These are phyloP conservation scores for Plasmodium vivax DNA, from an alignment of 169 alveolate genomes.

Conservation along the genomic window DNA sequence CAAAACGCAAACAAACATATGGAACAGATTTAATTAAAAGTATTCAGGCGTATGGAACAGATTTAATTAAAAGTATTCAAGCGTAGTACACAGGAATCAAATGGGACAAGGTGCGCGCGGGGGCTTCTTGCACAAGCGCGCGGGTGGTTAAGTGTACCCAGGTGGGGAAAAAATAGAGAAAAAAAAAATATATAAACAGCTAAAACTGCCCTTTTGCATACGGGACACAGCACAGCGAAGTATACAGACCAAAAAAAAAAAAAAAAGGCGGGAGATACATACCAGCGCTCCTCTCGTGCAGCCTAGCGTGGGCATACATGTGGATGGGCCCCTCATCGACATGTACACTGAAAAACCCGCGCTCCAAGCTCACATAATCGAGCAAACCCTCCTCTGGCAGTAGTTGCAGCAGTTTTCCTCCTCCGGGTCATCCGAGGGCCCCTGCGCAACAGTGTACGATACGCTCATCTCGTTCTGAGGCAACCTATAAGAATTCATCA, in stretches of 20 bases:
- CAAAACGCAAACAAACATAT: slow-evolving; percentile 23
- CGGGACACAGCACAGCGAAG: not conserved
- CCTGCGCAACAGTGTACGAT: slow-evolving; percentile 54
- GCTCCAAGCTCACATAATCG: slow-evolving; percentile 19
- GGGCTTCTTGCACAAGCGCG: not conserved
- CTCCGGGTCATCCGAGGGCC: slow-evolving; percentile 29
- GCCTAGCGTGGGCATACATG: not conserved
- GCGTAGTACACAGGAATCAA: slow-evolving; percentile 17
- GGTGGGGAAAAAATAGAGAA: not conserved
- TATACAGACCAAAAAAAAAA: not conserved
- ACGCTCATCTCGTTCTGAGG: slow-evolving; percentile 36
- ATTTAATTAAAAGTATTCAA: not conserved
- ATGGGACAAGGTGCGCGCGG: not conserved
- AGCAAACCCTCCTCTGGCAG: slow-evolving; percentile 51
- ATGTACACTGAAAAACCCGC: not conserved
- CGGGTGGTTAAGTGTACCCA: not conserved
- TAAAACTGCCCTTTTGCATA: not conserved
- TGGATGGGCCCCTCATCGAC: not conserved
- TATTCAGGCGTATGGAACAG: not conserved
- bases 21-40: not conserved
- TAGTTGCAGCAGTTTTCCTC: slow-evolving; percentile 39
- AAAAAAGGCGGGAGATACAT: not conserved
- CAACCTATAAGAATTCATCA: slow-evolving; percentile 21
- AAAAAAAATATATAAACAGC: not conserved
- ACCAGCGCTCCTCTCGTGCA: not conserved